Conservation (phyloP, 2,329 filamentous ascomycete genomes). For the Claviceps sp. region DNA sequence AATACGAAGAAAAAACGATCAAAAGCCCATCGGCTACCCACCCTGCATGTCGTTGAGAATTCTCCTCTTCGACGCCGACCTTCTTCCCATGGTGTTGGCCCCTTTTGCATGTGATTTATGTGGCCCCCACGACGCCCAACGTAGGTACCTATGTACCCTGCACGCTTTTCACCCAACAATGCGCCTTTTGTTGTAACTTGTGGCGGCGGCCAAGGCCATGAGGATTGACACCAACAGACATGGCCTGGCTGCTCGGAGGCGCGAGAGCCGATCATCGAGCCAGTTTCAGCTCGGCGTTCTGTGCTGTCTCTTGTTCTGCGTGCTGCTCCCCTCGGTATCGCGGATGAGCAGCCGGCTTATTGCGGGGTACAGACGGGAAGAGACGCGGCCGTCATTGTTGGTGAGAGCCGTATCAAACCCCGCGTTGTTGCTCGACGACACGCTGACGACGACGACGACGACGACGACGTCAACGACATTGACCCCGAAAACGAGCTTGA, state of each 20-base stretch:
- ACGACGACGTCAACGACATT: not conserved
- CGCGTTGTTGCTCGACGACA: not conserved
- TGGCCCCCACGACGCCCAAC: not conserved
- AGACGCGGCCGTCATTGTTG: too few species aligned
- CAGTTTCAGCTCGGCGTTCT: slow-evolving; percentile 8
- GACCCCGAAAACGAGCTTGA: not conserved
- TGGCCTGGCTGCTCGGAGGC: slow-evolving; percentile 8
- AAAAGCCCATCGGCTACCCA: too few species aligned
- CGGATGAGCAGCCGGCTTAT: slow-evolving; percentile 6
- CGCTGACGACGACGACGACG: not conserved
- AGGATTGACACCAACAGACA: not conserved
- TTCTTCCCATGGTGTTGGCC: too few species aligned
- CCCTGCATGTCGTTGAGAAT: too few species aligned
- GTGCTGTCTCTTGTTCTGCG: slow-evolving; percentile 7
- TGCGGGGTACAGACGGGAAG: too few species aligned
- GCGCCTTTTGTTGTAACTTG: not conserved
- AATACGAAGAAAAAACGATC: too few species aligned
- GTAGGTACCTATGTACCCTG: not conserved
- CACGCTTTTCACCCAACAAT: not conserved
- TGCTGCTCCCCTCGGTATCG: slow-evolving; percentile 7
- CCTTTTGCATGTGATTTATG: too few species aligned
- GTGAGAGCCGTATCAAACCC: not conserved
- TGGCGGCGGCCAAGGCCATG: not conserved
- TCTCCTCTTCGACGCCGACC: too few species aligned
- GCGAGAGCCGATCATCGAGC: slow-evolving; percentile 8